phyloP scores from a whole-genome alignment of 257 asterid genomes.

The Ballota nigra region DNA sequence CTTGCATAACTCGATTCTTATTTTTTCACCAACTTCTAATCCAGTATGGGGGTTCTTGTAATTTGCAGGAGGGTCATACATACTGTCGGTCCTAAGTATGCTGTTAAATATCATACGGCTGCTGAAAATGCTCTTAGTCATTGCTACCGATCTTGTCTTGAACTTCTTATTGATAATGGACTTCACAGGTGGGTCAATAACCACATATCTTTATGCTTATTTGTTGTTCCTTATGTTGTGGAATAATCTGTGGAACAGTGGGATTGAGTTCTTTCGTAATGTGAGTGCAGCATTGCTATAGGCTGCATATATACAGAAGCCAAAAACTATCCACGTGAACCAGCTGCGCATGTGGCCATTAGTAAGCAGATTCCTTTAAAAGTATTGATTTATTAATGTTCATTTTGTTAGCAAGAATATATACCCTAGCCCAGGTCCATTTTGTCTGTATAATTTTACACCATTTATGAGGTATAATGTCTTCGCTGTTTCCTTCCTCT shows the following conservation, averaged over 20 bases:
- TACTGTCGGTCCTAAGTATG: slow-evolving; percentile 98
- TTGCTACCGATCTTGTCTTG: slow-evolving; percentile 83
- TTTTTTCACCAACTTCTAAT: neutral
- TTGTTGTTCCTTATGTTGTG: slow-evolving; percentile 20
- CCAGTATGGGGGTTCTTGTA: slow-evolving; percentile 14
- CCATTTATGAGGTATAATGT: neutral
- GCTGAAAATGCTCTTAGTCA: slow-evolving; percentile 98
- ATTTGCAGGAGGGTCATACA: slow-evolving; percentile 90
- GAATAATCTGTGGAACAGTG: slow-evolving; percentile 20
- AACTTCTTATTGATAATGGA: slow-evolving; percentile 59
- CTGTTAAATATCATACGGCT: slow-evolving; percentile 94
- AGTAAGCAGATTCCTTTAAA: slow-evolving; percentile 42
- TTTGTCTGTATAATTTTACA: neutral
- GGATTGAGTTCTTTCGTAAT: slow-evolving; percentile 21
- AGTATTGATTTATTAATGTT: slow-evolving; percentile 12
- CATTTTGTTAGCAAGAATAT: neutral
- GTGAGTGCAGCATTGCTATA: slow-evolving; percentile 78
- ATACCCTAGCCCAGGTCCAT: neutral
- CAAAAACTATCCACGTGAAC: slow-evolving; percentile 97
- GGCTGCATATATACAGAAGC: slow-evolving; percentile 96
- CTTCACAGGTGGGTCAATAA: slow-evolving; percentile 56
- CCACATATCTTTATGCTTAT: slow-evolving; percentile 13
- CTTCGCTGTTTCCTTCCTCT: slow-evolving; percentile 3
- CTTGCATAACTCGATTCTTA: neutral
- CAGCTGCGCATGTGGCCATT: slow-evolving; percentile 98